phyloP scores from a whole-genome alignment of 306 rosid genomes.

The Macrotyloma uniflorum region DNA sequence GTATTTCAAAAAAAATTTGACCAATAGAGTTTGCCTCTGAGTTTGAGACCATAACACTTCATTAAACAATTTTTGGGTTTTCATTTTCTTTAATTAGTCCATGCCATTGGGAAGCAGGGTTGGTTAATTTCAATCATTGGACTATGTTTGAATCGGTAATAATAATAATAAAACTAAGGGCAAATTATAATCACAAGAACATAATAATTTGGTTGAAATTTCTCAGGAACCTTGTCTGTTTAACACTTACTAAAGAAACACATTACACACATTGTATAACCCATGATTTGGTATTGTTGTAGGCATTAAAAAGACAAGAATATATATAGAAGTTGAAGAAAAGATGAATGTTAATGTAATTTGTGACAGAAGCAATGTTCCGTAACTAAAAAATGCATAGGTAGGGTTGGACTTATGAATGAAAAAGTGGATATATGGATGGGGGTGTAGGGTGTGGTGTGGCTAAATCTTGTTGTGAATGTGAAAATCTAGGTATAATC shows the following conservation, averaged over 20 bases:
- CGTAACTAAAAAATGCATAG: neutral
- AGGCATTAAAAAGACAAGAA: neutral
- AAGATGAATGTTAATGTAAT: neutral
- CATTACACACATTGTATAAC: too few relatives aligned
- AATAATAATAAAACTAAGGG: too few relatives aligned
- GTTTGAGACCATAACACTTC: neutral
- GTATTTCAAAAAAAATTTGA: slow-evolving; percentile 32
- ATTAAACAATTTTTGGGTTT: neutral
- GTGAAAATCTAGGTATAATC: slow-evolving; percentile 14
- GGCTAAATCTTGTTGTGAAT: neutral
- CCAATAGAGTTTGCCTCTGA: slow-evolving; percentile 3
- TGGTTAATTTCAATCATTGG: neutral
- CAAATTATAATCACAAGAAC: too few relatives aligned
- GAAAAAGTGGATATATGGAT: neutral
- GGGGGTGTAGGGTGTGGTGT: neutral
- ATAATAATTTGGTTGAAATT: too few relatives aligned
- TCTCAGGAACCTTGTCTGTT: too few relatives aligned
- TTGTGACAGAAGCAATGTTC: neutral
- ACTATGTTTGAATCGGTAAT: neutral
- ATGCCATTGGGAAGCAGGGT: neutral
- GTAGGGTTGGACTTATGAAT: neutral
- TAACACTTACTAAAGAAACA: too few relatives aligned
- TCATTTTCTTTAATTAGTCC: neutral
- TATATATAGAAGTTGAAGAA: neutral
- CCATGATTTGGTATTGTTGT: too few relatives aligned